Conservation (phyloP, 192 early-diverging fungal species). For the Coemansia aciculifera region DNA sequence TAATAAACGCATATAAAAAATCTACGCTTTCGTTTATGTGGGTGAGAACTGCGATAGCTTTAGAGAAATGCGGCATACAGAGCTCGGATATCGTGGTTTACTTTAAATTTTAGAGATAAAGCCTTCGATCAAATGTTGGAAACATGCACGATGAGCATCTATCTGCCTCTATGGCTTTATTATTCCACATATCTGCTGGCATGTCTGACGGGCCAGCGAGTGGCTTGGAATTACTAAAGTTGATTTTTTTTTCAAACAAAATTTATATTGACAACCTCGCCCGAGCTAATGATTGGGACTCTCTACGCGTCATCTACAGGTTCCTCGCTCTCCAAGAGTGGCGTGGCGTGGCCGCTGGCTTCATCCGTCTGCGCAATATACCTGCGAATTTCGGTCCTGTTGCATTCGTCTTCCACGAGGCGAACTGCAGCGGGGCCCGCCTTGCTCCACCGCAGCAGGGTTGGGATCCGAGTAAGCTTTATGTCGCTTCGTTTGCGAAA, state of each 20-base stretch:
- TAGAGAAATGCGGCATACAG: background rate
- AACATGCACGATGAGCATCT: too few species aligned
- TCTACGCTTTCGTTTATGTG: too few species aligned
- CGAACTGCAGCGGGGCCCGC: conserved; percentile 23
- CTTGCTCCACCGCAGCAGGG: conserved; percentile 38
- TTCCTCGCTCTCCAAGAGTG: conserved; percentile 4
- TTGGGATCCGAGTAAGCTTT: conserved; percentile 36
- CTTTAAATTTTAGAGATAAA: background rate
- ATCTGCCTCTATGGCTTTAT: background rate
- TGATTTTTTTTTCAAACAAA: too few species aligned
- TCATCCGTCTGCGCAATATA: conserved; percentile 24
- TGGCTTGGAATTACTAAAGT: background rate
- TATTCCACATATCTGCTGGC: background rate
- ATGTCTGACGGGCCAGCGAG: background rate
- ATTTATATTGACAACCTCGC: background rate
- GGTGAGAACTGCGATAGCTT: too few species aligned
- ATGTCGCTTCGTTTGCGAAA: conserved; percentile 33
- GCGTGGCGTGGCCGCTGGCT: background rate
- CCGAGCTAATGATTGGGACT: background rate
- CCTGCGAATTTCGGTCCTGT: conserved; percentile 16
- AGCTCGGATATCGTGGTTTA: background rate
- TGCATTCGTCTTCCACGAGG: conserved; percentile 44
- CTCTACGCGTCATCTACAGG: background rate
- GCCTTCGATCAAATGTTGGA: too few species aligned
- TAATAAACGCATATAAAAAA: too few species aligned